These are phyloP conservation scores for Sporothrix curviconia DNA, from an alignment of 2,329 filamentous ascomycete species.

Conservation along the genomic window DNA sequence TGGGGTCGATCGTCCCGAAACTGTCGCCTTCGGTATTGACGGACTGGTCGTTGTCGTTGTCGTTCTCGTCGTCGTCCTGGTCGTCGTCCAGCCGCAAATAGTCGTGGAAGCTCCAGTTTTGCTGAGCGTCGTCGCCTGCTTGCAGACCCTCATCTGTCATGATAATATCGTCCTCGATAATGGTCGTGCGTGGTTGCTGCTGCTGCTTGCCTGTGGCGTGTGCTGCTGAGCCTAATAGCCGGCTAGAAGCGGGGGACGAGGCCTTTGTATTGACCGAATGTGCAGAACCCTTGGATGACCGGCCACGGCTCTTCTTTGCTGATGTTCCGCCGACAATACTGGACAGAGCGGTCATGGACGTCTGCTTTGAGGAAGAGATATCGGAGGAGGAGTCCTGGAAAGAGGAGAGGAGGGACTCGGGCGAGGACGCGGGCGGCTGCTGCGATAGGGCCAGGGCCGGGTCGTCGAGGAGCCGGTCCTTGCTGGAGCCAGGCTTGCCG, in stretches of 20 bases:
- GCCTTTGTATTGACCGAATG: background rate
- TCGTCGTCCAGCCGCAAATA: conserved; percentile 36
- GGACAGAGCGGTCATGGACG: conserved; percentile 18
- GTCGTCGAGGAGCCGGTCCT: conserved; percentile 14
- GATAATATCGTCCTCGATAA: conserved; percentile 31
- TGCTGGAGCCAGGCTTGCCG: conserved; percentile 1
- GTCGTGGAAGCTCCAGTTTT: conserved; percentile 34
- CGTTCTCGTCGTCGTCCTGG: conserved; percentile 28
- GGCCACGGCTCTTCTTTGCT: conserved; percentile 13
- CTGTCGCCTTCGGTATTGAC: conserved; percentile 18
- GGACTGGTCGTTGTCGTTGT: background rate
- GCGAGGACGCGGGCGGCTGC: conserved; percentile 16
- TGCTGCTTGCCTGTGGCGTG: background rate
- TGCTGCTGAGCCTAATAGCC: background rate
- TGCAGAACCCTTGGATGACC: conserved; percentile 25
- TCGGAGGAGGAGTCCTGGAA: conserved; percentile 47
- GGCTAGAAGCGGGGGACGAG: background rate
- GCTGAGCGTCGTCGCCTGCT: conserved; percentile 30
- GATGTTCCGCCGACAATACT: conserved; percentile 13
- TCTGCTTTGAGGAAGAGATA: conserved; percentile 34
- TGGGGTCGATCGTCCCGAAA: conserved; percentile 30
- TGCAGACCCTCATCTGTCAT: conserved; percentile 31
- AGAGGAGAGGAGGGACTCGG: conserved; percentile 22
- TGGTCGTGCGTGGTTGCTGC: background rate
- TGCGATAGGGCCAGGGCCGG: conserved; percentile 11